These are phyloP conservation scores for Chlorella sp. DNA, from an alignment of 139 green algal species.

Conservation along the genomic window DNA sequence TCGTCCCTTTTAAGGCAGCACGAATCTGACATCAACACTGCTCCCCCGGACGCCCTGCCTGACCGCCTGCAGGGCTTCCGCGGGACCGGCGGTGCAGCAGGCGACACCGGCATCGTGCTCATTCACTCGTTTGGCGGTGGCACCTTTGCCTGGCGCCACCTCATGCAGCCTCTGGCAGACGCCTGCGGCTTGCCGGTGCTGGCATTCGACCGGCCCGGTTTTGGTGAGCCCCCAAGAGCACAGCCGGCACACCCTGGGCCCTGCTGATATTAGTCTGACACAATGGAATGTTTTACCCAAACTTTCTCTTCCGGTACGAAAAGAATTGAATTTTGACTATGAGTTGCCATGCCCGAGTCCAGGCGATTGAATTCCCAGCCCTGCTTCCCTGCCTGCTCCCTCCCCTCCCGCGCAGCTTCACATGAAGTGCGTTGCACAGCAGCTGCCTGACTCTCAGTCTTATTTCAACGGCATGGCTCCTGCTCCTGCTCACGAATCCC, in stretches of 20 bases:
- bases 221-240: conserved; percentile 55
- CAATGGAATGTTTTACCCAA: conserved; percentile 61
- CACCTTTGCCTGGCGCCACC: conserved; percentile 80
- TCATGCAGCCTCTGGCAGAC: conserved; percentile 76
- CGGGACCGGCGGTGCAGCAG: background rate
- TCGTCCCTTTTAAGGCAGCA: no score
- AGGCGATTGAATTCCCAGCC: no score
- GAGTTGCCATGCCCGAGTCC: no score
- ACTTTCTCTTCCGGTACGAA: conserved; percentile 54
- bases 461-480: no score
- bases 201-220: conserved; percentile 71
- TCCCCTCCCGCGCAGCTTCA: no score
- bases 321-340: conserved; percentile 48
- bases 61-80: background rate
- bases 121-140: conserved; percentile 85
- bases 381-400: no score
- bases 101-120: conserved; percentile 56
- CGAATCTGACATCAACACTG: no score
- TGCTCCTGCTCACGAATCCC: background rate
- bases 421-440: no score
- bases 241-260: no score
- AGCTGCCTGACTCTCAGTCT: no score
- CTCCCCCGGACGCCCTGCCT: background rate
- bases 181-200: conserved; percentile 63
- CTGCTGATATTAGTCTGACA: conserved; percentile 55